phyloP scores from a whole-genome alignment of 129 eudicot genomes.

The Flaveria robusta region DNA sequence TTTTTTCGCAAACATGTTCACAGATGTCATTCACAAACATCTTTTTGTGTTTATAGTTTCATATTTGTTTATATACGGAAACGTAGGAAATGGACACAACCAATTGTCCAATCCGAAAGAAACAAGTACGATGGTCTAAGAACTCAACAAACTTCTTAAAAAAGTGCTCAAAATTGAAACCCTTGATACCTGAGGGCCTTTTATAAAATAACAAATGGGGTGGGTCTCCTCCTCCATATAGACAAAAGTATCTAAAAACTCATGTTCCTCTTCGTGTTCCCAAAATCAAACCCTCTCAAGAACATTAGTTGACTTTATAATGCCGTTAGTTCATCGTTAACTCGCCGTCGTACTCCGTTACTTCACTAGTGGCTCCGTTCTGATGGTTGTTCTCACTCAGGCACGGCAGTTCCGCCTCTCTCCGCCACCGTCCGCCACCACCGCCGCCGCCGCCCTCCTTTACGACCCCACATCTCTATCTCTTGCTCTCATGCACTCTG shows the following conservation, averaged over 20 bases:
- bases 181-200: background rate
- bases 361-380: slow-evolving; percentile 23
- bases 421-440: slow-evolving; percentile 43
- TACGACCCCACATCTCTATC: slow-evolving; percentile 58
- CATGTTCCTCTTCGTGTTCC: slow-evolving; percentile 2
- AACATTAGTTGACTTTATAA: slow-evolving; percentile 40
- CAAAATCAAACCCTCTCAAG: slow-evolving; percentile 26
- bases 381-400: slow-evolving; percentile 43
- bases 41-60: too few species aligned
- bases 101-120: too few species aligned
- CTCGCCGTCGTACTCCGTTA: slow-evolving; percentile 27
- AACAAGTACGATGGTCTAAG: background rate
- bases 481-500: slow-evolving; percentile 69
- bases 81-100: too few species aligned
- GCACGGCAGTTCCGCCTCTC: slow-evolving; percentile 65
- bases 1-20: too few species aligned
- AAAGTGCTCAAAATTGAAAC: background rate
- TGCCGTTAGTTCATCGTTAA: slow-evolving; percentile 28
- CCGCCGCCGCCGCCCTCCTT: slow-evolving; percentile 46
- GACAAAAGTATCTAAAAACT: background rate
- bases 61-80: too few species aligned
- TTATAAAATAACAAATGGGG: background rate
- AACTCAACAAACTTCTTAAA: background rate
- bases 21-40: too few species aligned
- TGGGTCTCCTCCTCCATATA: slow-evolving; percentile 1